Evolutionary conservation across 1,139 yeast genomes (phyloP).

Genomic region (Pichia norvegensis): DNA sequence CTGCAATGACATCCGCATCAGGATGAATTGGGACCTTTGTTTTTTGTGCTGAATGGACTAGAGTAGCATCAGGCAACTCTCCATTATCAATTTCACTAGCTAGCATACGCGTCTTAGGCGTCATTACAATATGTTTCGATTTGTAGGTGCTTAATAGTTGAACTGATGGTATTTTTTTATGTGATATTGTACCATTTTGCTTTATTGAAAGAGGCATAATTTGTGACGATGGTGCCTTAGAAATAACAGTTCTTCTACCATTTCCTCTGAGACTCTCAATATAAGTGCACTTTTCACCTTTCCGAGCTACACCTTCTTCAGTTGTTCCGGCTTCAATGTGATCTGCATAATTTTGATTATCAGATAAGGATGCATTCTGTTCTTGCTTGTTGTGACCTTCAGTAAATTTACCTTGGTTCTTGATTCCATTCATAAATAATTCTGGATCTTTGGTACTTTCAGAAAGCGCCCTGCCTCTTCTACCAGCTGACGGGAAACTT

Average conservation of each 20-base stretch:
- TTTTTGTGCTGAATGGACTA: conserved; percentile 22
- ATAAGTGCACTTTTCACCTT: conserved; percentile 17
- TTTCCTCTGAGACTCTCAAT: conserved; percentile 12
- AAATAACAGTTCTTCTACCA: conserved; percentile 7
- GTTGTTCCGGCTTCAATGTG: background rate
- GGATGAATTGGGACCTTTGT: conserved; percentile 26
- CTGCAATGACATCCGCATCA: conserved; percentile 26
- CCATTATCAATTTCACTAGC: conserved; percentile 75
- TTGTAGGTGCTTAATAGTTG: conserved; percentile 13
- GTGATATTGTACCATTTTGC: conserved; percentile 15
- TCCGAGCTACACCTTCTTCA: background rate
- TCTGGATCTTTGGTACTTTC: conserved; percentile 27
- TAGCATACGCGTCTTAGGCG: conserved; percentile 66
- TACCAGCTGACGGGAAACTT: conserved; percentile 28
- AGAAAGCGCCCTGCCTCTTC: conserved; percentile 31
- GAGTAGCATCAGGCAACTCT: conserved; percentile 33
- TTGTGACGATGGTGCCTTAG: conserved; percentile 9
- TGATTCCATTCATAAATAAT: conserved; percentile 31
- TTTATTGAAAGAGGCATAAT: conserved; percentile 15
- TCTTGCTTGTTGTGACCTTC: background rate
- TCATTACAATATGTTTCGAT: conserved; percentile 42
- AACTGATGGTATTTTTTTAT: conserved; percentile 22
- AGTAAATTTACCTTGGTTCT: background rate
- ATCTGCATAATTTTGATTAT: background rate
- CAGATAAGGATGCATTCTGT: background rate